Evolutionary conservation across 1,139 yeast genomes (phyloP), one percentile per base, ranked within the genome.

Genomic region (Yamadazyma sp.): DNA sequence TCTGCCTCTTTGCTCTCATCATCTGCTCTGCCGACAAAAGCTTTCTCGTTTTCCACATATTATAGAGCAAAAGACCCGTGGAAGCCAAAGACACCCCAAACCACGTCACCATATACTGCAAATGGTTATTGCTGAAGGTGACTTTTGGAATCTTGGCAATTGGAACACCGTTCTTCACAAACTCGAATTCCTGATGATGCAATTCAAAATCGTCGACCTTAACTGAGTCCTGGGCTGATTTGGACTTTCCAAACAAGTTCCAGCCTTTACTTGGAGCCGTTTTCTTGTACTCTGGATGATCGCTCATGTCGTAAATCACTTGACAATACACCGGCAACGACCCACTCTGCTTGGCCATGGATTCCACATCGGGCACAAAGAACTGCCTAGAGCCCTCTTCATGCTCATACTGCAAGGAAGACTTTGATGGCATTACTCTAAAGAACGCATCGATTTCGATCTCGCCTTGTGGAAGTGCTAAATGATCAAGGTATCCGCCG

Each of bases 51-150:
- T 67, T 71, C 51, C 56, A 52, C 42, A 67, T 52, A 26, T 58
- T 54, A 49, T 66, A 72, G 10, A 56, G 33, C 43, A 91, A 69
- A 58, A 87, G 73, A 25, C 82, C 78, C 0, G 89, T 56, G 34
- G 95, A 84, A 28, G 86, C 76, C 30, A 84, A 53, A 1, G 89
- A 81, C 31, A 89, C 75, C 0, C 95, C 96, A 59, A 87, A 92
- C 99, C 99, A 92, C 0, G 99, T 92, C 17, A 88, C 78, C 54
- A 92, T 68, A 59, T 92, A 92, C 61, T 92, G 96, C 61, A 91
- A 67, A 59, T 92, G 99, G 56, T 91, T 89, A 61, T 92, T 94
- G 48, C 85, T 79, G 56, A 88, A 75, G 47, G 83, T 89, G 23
- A 92, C 80, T 53, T 79, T 79, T 11, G 97, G 94, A 5, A 74